Conservation (phyloP, 345 rosid species). For the Aquilaria yunnanensis region DNA sequence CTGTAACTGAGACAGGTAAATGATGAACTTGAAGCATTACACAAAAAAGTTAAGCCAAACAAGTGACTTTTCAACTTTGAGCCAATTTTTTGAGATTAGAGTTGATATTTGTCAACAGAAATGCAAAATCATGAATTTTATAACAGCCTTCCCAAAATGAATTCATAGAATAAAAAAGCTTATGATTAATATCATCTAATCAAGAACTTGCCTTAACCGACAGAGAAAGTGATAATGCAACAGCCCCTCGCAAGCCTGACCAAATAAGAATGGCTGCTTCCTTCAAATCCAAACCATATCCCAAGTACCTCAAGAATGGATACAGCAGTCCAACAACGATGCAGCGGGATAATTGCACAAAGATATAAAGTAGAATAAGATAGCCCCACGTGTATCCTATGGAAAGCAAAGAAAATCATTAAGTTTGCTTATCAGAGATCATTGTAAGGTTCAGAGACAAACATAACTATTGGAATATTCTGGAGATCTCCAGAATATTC, state of each 20-base stretch:
- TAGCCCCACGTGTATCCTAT: conserved; percentile 81
- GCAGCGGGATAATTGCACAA: conserved; percentile 62
- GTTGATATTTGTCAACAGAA: too few species aligned
- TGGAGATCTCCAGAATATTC: too few species aligned
- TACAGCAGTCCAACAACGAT: conserved; percentile 65
- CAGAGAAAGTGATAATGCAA: conserved; percentile 83
- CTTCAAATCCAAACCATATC: conserved; percentile 95
- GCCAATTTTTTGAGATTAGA: too few species aligned
- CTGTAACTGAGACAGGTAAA: too few species aligned
- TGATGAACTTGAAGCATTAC: too few species aligned
- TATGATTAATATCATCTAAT: conserved; percentile 2
- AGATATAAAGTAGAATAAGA: conserved; percentile 64
- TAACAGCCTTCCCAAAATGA: too few species aligned
- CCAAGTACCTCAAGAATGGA: conserved; percentile 56
- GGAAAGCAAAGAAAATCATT: conserved; percentile 12
- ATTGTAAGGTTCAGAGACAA: neutral
- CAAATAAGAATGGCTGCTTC: conserved; percentile 78
- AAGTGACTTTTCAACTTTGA: too few species aligned
- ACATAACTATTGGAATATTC: too few species aligned
- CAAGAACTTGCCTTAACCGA: conserved; percentile 71
- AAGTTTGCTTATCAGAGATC: neutral
- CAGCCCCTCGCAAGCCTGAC: conserved; percentile 97
- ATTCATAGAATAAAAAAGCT: too few species aligned
- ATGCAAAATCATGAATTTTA: too few species aligned
- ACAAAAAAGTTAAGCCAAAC: too few species aligned